Percentiles rank a stretch among this genome's conserved stretches.
Evolutionary conservation across 768 basidiomycete species (phyloP).

Genomic region (Lactifluus pinguis): DNA sequence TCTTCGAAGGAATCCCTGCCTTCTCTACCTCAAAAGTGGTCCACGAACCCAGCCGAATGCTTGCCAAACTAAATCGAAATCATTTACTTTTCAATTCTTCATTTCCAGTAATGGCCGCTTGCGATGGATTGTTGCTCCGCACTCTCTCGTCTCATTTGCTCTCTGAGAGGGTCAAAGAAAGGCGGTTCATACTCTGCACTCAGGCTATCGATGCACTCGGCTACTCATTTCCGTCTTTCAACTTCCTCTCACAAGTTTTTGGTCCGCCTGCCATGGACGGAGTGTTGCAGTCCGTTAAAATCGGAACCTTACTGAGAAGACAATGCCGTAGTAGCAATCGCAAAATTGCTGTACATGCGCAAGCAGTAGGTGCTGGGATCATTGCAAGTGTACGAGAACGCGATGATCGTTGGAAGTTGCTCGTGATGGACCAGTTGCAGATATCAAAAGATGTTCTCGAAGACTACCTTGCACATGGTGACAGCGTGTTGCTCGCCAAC

Average conservation of each 20-base stretch:
- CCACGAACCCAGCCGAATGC: background rate
- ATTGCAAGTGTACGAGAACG: background rate
- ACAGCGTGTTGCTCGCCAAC: too few species aligned
- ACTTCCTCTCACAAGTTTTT: background rate
- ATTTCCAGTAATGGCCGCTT: too few species aligned
- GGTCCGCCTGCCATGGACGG: background rate
- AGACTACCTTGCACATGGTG: too few species aligned
- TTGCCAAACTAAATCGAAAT: too few species aligned
- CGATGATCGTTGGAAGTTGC: background rate
- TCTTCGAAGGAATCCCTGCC: too few species aligned
- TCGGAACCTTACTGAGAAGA: background rate
- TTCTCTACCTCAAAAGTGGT: background rate
- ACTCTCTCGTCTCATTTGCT: background rate
- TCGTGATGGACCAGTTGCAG: background rate
- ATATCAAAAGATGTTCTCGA: background rate
- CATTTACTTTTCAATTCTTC: too few species aligned
- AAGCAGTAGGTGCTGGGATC: background rate
- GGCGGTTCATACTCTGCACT: background rate
- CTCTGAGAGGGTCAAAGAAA: background rate
- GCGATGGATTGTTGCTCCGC: too few species aligned
- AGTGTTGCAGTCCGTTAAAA: background rate
- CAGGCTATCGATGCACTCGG: background rate
- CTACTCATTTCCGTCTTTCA: background rate
- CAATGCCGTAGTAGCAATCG: background rate
- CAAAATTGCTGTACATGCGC: background rate